A percentile compares a stretch with the other conserved stretches of the same genome.
These are phyloP conservation scores for Hanseniaspora thailandica DNA, from an alignment of 805 yeast genomes.

Conservation along the genomic window DNA sequence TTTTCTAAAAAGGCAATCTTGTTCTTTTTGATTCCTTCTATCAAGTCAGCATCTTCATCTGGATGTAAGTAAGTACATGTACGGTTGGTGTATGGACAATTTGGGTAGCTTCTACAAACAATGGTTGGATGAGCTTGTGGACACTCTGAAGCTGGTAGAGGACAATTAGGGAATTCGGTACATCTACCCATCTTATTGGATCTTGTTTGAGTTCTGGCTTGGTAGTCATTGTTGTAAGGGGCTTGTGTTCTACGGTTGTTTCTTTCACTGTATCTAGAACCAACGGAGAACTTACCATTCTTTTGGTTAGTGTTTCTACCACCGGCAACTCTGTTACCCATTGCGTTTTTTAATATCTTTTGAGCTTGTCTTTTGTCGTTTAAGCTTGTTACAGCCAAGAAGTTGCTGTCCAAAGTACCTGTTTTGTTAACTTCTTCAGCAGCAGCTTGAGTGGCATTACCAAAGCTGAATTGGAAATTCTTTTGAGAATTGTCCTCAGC, in stretches of 20 bases:
- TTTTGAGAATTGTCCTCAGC: conserved; percentile 23
- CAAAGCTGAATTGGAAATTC: conserved; percentile 20
- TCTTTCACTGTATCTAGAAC: conserved; percentile 20
- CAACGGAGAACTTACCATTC: conserved; percentile 20
- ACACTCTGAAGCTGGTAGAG: conserved; percentile 46
- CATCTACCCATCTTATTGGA: conserved; percentile 48
- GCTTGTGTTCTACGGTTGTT: conserved; percentile 23
- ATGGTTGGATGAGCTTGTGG: conserved; percentile 70
- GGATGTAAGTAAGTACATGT: conserved; percentile 78
- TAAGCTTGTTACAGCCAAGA: not conserved
- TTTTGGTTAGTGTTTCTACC: conserved; percentile 20
- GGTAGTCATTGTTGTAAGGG: conserved; percentile 23
- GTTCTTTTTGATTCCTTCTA: conserved; percentile 54
- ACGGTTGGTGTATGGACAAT: conserved; percentile 68
- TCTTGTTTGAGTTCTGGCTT: conserved; percentile 1
- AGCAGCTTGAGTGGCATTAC: conserved; percentile 15
- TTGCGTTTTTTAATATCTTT: conserved; percentile 14
- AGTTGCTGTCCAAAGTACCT: conserved; percentile 4
- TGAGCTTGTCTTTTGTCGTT: conserved; percentile 17
- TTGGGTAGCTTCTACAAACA: conserved; percentile 60
- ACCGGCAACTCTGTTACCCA: conserved; percentile 15
- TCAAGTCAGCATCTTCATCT: conserved; percentile 65
- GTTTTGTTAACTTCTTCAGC: conserved; percentile 13
- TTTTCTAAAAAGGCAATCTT: conserved; percentile 41
- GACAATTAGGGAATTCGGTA: conserved; percentile 59